phyloP scores from a whole-genome alignment of 495 filamentous ascomycete species.

The Penicillium maclennaniae region DNA sequence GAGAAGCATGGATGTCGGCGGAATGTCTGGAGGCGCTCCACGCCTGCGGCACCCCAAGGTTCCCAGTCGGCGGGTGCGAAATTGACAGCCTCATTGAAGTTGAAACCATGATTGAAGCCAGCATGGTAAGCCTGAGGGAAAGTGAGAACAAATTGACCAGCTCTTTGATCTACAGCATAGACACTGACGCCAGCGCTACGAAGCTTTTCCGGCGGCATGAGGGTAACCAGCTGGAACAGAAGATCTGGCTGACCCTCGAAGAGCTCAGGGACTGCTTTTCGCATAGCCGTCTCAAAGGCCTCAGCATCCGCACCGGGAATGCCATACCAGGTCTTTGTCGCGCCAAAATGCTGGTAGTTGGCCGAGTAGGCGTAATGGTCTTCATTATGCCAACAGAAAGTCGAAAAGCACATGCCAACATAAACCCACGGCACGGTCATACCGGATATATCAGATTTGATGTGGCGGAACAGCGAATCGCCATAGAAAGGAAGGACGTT shows the following conservation, averaged over 20 bases:
- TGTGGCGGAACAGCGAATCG: conserved; percentile 92
- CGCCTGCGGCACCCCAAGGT: conserved; percentile 81
- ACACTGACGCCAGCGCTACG: conserved; percentile 90
- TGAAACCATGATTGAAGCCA: conserved; percentile 95
- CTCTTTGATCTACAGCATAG: conserved; percentile 88
- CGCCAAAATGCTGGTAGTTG: conserved; percentile 98
- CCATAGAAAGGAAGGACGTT: conserved; percentile 88
- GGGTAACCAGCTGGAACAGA: conserved; percentile 92
- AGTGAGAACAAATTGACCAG: conserved; percentile 94
- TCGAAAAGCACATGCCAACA: conserved; percentile 99
- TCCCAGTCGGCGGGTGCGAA: conserved; percentile 98
- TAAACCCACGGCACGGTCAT: conserved; percentile 99
- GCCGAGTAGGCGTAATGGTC: conserved; percentile 98
- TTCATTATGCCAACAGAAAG: conserved; percentile 99
- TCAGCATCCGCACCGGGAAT: conserved; percentile 91
- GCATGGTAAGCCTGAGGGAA: conserved; percentile 91
- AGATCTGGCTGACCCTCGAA: conserved; percentile 97
- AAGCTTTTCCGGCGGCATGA: conserved; percentile 91
- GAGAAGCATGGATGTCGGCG: conserved; percentile 93
- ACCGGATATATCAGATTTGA: conserved; percentile 98
- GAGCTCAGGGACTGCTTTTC: conserved; percentile 88
- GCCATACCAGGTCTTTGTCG: conserved; percentile 99
- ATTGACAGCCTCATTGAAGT: conserved; percentile 99
- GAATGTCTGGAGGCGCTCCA: conserved; percentile 82
- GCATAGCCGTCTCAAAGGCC: conserved; percentile 94